These are phyloP conservation scores for Phaffia tasmanica DNA, from an alignment of 768 basidiomycete genomes.

Conservation along the genomic window DNA sequence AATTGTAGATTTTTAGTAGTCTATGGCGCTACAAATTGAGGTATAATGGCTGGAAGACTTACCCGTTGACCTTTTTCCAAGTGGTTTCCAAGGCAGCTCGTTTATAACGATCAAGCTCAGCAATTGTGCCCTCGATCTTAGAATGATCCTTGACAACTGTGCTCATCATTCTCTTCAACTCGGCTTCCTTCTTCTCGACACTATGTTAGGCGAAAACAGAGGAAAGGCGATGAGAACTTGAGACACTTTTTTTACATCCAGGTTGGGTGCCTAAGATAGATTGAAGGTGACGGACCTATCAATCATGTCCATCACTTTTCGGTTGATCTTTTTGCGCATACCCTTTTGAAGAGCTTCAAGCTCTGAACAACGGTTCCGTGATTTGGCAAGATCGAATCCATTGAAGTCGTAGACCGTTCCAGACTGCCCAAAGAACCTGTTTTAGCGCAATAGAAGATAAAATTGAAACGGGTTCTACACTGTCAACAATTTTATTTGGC, in stretches of 20 bases:
- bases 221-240: not conserved
- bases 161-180: slow-evolving; percentile 74
- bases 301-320: slow-evolving; percentile 90
- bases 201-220: slow-evolving; percentile 40
- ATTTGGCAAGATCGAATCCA: slow-evolving; percentile 49
- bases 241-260: not conserved
- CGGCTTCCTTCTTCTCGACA: slow-evolving; percentile 82
- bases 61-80: slow-evolving; percentile 93
- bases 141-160: slow-evolving; percentile 83
- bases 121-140: slow-evolving; percentile 90
- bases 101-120: slow-evolving; percentile 86
- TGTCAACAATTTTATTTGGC: not conserved
- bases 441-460: no score
- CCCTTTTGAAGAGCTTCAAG: slow-evolving; percentile 67
- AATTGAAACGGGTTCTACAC: not conserved
- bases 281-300: slow-evolving; percentile 54
- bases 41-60: slow-evolving; percentile 33
- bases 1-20: not conserved
- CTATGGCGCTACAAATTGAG: not conserved
- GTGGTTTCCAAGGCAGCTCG: slow-evolving; percentile 84
- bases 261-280: not conserved
- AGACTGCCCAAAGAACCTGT: slow-evolving; percentile 69
- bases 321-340: slow-evolving; percentile 91
- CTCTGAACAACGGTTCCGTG: slow-evolving; percentile 57
- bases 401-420: slow-evolving; percentile 74